Evolutionary conservation across 1,284 basidiomycete genomes (phyloP), one percentile per base, ranked within the genome.

Genomic region (Uromyces viciae-fabae): DNA sequence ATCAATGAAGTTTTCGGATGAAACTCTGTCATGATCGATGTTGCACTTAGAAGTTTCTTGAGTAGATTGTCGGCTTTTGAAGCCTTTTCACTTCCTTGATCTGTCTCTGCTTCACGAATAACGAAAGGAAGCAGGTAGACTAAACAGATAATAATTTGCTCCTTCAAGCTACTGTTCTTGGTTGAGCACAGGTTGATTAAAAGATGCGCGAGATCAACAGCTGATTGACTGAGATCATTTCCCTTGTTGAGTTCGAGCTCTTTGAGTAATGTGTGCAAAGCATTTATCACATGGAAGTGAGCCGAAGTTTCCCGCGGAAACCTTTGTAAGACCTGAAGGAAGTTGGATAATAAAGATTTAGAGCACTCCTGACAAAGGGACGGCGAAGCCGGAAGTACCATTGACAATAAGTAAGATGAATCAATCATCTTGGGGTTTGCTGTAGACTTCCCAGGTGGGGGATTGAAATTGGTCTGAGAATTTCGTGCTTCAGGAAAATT

Each of bases 241-340:
- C 68, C 58, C 69, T 43, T 71, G 58, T 80, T 80, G 8, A 69
- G 58, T 52, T 80, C 68, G 22, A 80, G 60, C 38, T 80, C 78
- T 73, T 58, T 40, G n/a, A 80, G 69, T n/a, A 80, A 25, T 19
- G 58, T 9, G n/a, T 62, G 69, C 54, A 80, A 25, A 17, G 68
- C 78, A 28, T 68, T 49, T 7, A 72, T 80, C 40, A 80, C 56
- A 80, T 80, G 78, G 40, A 80, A 73, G 64, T 80, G 78, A 31
- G 78, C 68, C 1, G 68, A 72, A 8, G 78, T 72, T 15, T 80
- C 69, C n/a, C 69, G 56, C 3, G 78, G 69, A 46, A 72, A 80
- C 1, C 33, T 72, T n/a, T 80, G 36, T 9, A 80, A 38, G 19
- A 80, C 58, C 17, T 38, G 42, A 36, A 43, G 54, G n/a, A 80